A percentile compares a stretch with the other conserved stretches of the same genome.
phyloP scores from a whole-genome alignment of 2,329 filamentous ascomycete species.

The Xylariaceae sp. region DNA sequence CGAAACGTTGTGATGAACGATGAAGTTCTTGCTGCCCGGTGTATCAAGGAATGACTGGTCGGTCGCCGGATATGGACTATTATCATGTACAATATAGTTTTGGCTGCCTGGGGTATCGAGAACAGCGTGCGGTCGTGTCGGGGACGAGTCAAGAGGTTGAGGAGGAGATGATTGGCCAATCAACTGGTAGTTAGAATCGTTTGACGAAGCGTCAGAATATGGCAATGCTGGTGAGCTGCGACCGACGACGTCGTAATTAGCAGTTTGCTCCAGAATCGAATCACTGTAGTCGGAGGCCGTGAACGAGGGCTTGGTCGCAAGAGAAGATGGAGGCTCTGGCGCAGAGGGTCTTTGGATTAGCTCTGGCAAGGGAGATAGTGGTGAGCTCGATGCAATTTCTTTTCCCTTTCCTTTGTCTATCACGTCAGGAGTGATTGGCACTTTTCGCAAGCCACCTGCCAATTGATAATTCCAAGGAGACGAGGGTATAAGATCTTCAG shows the following conservation, averaged over 20 bases:
- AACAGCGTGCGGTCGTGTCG: conserved; percentile 25
- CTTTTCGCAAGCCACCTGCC: conserved; percentile 52
- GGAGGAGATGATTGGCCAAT: conserved; percentile 49
- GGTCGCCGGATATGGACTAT: too few species aligned
- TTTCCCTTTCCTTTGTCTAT: conserved; percentile 37
- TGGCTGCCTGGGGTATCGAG: conserved; percentile 22
- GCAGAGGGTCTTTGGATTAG: conserved; percentile 17
- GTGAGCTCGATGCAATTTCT: conserved; percentile 30
- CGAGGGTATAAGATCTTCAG: conserved; percentile 31
- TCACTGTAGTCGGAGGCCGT: conserved; percentile 36
- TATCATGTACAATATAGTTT: neutral
- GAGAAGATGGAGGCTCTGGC: conserved; percentile 18
- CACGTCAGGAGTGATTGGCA: conserved; percentile 41
- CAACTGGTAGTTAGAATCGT: conserved; percentile 46
- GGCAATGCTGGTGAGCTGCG: conserved; percentile 41
- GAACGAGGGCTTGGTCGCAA: conserved; percentile 36
- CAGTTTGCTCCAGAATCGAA: conserved; percentile 43
- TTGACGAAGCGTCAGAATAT: conserved; percentile 41
- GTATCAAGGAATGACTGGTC: conserved; percentile 31
- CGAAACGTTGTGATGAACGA: conserved; percentile 40
- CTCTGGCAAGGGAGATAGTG: conserved; percentile 32
- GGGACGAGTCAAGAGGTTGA: conserved; percentile 36
- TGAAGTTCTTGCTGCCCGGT: conserved; percentile 16
- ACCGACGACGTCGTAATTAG: conserved; percentile 53
- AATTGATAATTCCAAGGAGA: conserved; percentile 53